phyloP scores from a whole-genome alignment of 2,329 filamentous ascomycete species.

The Thermoascus crustaceus region DNA sequence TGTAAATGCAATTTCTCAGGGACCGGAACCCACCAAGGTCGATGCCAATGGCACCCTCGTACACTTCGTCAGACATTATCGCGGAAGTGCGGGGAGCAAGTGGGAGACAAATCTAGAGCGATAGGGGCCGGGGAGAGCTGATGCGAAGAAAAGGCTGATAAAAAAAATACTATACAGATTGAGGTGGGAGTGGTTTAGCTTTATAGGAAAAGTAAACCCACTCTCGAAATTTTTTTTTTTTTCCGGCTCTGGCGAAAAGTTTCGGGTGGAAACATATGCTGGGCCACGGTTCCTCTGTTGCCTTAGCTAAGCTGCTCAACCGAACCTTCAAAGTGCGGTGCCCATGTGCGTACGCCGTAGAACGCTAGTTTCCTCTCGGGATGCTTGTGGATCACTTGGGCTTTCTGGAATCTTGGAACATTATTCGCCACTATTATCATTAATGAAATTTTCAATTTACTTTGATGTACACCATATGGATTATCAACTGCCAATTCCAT shows the following conservation, averaged over 20 bases:
- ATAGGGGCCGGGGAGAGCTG: constrained; percentile 18
- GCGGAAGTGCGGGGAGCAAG: constrained; percentile 4
- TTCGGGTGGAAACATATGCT: constrained; percentile 1
- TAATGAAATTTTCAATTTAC: too few species aligned
- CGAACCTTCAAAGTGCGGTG: too few species aligned
- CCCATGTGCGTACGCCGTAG: too few species aligned
- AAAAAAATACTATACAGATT: constrained; percentile 12
- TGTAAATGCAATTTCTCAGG: constrained; percentile 5
- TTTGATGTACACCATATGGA: too few species aligned
- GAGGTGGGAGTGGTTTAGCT: constrained; percentile 17
- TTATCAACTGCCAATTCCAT: too few species aligned
- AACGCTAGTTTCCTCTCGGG: too few species aligned
- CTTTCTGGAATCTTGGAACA: too few species aligned
- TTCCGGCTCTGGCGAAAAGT: neutral
- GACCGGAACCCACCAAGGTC: constrained; percentile 70
- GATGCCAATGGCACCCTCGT: constrained; percentile 99
- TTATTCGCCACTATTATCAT: too few species aligned
- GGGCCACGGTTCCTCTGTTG: constrained; percentile 1
- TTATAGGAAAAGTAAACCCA: constrained; percentile 15
- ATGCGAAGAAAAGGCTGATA: constrained; percentile 9
- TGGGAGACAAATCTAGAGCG: constrained; percentile 31
- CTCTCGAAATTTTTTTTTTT: constrained; percentile 8
- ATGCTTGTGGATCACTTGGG: too few species aligned
- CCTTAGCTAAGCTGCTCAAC: constrained; percentile 2
- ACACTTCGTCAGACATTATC: constrained; percentile 89